Evolutionary conservation across 2,329 filamentous ascomycete genomes (phyloP), one percentile per base, ranked within the genome.

Genomic region (Talaromyces sp.): DNA sequence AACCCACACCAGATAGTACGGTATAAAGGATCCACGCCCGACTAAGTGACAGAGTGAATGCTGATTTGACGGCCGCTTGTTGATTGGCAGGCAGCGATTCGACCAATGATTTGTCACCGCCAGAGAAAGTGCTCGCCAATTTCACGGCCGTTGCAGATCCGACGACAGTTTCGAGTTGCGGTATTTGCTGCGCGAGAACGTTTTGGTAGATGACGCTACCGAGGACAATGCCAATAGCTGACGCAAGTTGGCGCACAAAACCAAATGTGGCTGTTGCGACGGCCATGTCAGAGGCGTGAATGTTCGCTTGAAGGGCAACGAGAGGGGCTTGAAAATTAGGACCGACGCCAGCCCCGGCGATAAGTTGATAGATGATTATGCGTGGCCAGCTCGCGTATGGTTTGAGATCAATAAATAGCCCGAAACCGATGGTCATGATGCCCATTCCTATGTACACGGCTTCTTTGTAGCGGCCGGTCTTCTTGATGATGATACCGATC

Each of bases 401-500:
- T 23, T 80, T 78, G 3, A 85, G 72, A 48, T 84, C 82, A 39
- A 91, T 83, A 69, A 87, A 81, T 61, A 88, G 83, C 61, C 88
- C 89, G 52, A 84, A 85, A 2, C 89, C 89, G 8, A 92, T 76
- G 0, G 84, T 83, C 74, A 86, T 84, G 62, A 89, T 70, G 9
- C 78, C 64, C 69, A 88, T 78, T 50, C 87, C 87, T 21, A 76
- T 75, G 61, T 84, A 80, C 69, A 92, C 89, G 52, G 83, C 75
- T 12, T 82, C 78, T 23, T 82, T 83, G 74, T 90, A 91, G 65
- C 83, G 82, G 35, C 89, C 89, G 0, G 87, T 90, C 72, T 86
- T 93, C 62, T 89, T 89, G 67, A 90, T 88, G 71, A 90, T 84
- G 77, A 91, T 85, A 66, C 85, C 88, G 42, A 83, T 83, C 2